Conservation (phyloP, 2,329 filamentous ascomycete genomes). For the Aspergillus puulaauensis region DNA sequence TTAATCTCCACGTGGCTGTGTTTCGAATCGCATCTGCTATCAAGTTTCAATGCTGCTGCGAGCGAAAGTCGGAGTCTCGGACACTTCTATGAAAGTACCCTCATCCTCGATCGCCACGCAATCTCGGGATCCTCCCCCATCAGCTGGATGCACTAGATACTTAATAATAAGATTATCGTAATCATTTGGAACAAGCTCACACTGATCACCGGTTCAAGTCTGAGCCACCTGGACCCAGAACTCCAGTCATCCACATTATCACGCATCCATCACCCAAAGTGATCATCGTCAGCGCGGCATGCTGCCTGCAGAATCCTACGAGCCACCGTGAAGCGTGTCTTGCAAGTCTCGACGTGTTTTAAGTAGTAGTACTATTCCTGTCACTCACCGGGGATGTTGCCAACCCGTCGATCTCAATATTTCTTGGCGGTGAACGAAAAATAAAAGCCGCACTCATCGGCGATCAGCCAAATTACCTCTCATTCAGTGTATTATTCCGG, state of each 20-base stretch:
- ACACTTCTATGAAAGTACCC: not conserved
- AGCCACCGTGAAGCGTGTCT: too few relatives aligned
- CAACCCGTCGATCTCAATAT: not conserved
- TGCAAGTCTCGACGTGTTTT: too few relatives aligned
- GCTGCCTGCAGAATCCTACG: not conserved
- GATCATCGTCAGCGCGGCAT: not conserved
- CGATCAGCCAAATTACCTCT: not conserved
- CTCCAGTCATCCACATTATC: not conserved
- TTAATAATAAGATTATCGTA: not conserved
- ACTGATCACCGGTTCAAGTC: not conserved
- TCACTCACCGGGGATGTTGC: not conserved
- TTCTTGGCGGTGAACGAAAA: not conserved
- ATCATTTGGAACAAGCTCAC: constrained; percentile 7
- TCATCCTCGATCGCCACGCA: not conserved
- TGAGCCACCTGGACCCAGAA: not conserved
- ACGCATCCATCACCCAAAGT: not conserved
- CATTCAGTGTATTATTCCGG: not conserved
- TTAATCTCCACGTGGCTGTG: constrained; percentile 6
- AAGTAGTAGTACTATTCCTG: too few relatives aligned
- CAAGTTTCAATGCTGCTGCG: not conserved
- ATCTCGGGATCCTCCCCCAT: not conserved
- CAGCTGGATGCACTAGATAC: not conserved
- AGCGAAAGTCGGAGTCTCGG: not conserved
- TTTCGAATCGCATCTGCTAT: constrained; percentile 2
- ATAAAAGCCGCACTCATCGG: not conserved